Percentiles rank a stretch among this genome's conserved stretches.
Evolutionary conservation across 495 filamentous ascomycete species (phyloP).

Genomic region (Xylaria scruposa): DNA sequence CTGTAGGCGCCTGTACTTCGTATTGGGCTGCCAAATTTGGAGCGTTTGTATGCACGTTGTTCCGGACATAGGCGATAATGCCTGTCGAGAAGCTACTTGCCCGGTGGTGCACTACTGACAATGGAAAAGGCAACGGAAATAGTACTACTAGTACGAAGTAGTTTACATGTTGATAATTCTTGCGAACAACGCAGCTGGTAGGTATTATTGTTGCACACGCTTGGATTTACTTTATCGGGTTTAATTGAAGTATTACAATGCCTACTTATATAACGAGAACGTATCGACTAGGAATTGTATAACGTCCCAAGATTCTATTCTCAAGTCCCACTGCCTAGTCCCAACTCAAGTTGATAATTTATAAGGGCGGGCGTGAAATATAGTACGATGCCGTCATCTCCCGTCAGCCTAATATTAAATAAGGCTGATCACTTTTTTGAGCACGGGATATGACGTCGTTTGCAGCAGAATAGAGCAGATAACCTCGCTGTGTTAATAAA

Average conservation of each 20-base stretch:
- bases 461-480: neutral
- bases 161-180: neutral
- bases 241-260: neutral
- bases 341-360: neutral
- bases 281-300: neutral
- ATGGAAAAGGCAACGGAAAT: neutral
- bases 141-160: neutral
- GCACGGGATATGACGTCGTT: neutral
- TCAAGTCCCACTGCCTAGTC: neutral
- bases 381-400: conserved; percentile 16
- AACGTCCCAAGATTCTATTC: conserved; percentile 9
- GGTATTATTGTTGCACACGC: neutral
- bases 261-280: neutral
- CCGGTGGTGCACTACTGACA: neutral
- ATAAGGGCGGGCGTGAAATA: neutral
- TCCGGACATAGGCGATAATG: neutral
- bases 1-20: neutral
- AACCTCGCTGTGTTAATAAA: conserved; percentile 10
- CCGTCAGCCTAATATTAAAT: conserved; percentile 18
- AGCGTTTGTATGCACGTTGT: neutral
- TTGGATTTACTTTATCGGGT: neutral
- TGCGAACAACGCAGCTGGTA: neutral
- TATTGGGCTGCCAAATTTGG: neutral
- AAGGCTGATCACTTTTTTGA: conserved; percentile 14
- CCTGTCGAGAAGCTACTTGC: neutral